Percentiles rank a stretch among this genome's conserved stretches.
Conservation (phyloP, 768 basidiomycete genomes). For the Boletus barrowsii region DNA sequence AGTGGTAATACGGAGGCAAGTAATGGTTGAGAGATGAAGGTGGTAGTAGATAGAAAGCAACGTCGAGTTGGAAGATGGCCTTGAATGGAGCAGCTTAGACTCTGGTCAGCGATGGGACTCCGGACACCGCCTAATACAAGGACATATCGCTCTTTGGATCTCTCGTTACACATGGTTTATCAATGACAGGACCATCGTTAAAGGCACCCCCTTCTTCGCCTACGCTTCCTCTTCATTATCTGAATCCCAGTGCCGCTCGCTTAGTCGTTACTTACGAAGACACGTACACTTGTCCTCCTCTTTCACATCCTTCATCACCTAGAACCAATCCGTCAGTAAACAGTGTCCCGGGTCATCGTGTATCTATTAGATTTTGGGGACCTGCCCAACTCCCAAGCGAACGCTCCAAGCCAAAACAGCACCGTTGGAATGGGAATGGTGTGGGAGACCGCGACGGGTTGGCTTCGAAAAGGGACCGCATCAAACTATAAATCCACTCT, state of each 20-base stretch:
- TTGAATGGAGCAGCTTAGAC: conserved; percentile 3
- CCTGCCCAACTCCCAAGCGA: conserved; percentile 23
- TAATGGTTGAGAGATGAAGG: conserved; percentile 26
- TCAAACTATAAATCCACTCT: conserved; percentile 29
- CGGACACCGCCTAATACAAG: conserved; percentile 30
- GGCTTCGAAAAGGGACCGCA: conserved; percentile 36
- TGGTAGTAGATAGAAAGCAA: conserved; percentile 23
- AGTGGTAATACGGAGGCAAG: conserved; percentile 4
- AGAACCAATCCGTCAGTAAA: conserved; percentile 20
- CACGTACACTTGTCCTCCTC: conserved; percentile 50
- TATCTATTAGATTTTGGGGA: conserved; percentile 25
- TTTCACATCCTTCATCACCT: conserved; percentile 51
- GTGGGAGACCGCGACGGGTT: conserved; percentile 30
- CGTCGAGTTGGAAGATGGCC: conserved; percentile 9
- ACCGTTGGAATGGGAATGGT: conserved; percentile 15
- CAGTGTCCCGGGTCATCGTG: conserved; percentile 23
- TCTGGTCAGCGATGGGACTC: conserved; percentile 19
- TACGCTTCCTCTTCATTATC: conserved; percentile 11
- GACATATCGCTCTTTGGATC: conserved; percentile 11
- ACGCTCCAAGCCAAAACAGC: conserved; percentile 6
- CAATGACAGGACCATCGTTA: neutral
- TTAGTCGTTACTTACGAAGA: conserved; percentile 13
- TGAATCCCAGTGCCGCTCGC: conserved; percentile 7
- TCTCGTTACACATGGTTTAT: conserved; percentile 6
- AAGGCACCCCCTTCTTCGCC: conserved; percentile 3